phyloP scores from a whole-genome alignment of 371 early-diverging fungal species.

The Mucor circinelloides region DNA sequence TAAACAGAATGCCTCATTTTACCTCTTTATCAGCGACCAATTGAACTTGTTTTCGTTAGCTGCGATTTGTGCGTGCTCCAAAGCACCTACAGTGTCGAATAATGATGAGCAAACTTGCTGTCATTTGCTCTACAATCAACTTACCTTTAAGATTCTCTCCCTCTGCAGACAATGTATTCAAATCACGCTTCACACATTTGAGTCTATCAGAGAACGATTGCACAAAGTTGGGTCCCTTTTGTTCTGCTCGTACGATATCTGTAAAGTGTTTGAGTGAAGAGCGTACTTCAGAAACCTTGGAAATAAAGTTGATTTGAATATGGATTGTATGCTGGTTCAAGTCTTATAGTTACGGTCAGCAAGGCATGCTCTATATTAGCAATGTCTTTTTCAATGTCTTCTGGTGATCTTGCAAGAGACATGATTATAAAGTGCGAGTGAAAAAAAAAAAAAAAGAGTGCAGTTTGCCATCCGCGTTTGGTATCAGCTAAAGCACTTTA shows the following conservation, averaged over 20 bases:
- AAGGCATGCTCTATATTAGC: slow-evolving; percentile 26
- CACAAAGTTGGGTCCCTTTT: slow-evolving; percentile 34
- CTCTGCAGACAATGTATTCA: slow-evolving; percentile 27
- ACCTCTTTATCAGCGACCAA: slow-evolving; percentile 30
- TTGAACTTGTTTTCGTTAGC: slow-evolving; percentile 25
- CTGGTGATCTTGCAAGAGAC: slow-evolving; percentile 4
- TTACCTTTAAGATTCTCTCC: slow-evolving; percentile 41
- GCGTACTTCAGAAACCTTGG: slow-evolving; percentile 42
- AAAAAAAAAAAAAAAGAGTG: not conserved
- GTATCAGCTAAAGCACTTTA: too few relatives aligned
- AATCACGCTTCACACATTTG: slow-evolving; percentile 24
- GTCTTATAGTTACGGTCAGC: not conserved
- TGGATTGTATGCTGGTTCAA: not conserved
- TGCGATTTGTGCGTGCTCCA: slow-evolving; percentile 29
- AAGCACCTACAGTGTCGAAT: slow-evolving; percentile 14
- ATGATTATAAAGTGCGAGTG: not conserved
- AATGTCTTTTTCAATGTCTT: slow-evolving; percentile 23
- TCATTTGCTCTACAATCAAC: not conserved
- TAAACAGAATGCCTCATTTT: not conserved
- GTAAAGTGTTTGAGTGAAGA: slow-evolving; percentile 33
- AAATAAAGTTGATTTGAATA: slow-evolving; percentile 14
- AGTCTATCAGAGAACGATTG: slow-evolving; percentile 34
- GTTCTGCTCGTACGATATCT: slow-evolving; percentile 33
- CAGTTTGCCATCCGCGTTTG: too few relatives aligned
- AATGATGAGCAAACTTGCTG: not conserved